Evolutionary conservation across 2,329 filamentous ascomycete species (phyloP).

Genomic region (Monosporascus sp.): DNA sequence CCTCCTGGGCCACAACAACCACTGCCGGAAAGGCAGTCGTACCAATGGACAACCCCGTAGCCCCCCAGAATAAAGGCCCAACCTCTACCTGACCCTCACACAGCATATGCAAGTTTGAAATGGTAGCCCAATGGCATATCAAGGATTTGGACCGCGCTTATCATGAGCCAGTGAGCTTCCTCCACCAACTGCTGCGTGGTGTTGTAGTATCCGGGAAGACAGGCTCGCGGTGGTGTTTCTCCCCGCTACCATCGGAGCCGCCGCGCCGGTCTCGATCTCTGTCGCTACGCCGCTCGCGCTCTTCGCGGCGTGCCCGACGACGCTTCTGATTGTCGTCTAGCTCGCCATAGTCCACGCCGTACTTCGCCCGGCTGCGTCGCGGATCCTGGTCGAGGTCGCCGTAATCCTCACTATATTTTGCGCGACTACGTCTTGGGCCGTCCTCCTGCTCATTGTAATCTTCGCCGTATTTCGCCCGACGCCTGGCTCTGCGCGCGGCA

Average conservation of each 20-base stretch:
- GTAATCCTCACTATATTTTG: conserved; percentile 25
- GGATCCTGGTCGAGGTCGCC: conserved; percentile 37
- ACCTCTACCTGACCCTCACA: neutral
- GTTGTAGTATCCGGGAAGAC: conserved; percentile 37
- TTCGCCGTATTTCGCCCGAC: conserved; percentile 31
- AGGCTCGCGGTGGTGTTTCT: conserved; percentile 34
- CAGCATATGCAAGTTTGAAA: neutral
- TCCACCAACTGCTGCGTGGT: conserved; percentile 55
- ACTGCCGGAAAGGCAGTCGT: no score
- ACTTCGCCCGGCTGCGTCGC: conserved; percentile 21
- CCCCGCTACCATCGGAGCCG: conserved; percentile 26
- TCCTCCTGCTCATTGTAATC: conserved; percentile 33
- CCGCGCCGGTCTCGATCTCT: conserved; percentile 21
- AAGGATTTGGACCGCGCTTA: conserved; percentile 1
- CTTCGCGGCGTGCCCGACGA: conserved; percentile 39
- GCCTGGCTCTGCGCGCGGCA: conserved; percentile 41
- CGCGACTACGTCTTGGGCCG: conserved; percentile 28
- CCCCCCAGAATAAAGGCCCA: no score
- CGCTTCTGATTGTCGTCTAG: conserved; percentile 39
- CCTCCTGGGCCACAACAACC: no score
- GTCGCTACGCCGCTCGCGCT: conserved; percentile 29
- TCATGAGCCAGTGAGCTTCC: conserved; percentile 41
- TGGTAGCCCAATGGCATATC: neutral
- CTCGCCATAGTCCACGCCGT: conserved; percentile 36
- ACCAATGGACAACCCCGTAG: no score